A percentile compares a stretch with the other conserved stretches of the same genome.
Conservation (phyloP, 495 filamentous ascomycete genomes). For the Cenococcum geophilum region DNA sequence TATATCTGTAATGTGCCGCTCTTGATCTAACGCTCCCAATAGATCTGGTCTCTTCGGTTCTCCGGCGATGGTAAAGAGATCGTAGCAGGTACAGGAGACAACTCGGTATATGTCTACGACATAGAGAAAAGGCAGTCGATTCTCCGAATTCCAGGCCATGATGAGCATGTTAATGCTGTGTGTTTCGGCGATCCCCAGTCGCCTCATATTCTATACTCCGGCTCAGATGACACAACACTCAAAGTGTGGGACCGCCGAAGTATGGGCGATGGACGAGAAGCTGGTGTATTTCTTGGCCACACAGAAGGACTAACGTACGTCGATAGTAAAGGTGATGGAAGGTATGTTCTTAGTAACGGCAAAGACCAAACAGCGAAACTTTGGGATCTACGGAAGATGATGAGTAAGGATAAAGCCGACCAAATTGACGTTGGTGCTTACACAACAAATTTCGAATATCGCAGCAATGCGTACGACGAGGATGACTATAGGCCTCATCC, state of each 20-base stretch:
- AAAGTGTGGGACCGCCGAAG: conserved; percentile 95
- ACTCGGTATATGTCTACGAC: conserved; percentile 87
- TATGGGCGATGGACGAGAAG: conserved; percentile 79
- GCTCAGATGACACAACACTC: conserved; percentile 87
- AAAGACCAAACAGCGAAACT: conserved; percentile 98
- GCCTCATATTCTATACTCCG: conserved; percentile 93
- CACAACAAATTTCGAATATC: conserved; percentile 79
- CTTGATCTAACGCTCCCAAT: conserved; percentile 15
- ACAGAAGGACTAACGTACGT: conserved; percentile 93
- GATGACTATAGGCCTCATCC: conserved; percentile 67
- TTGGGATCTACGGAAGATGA: conserved; percentile 87
- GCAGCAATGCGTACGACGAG: conserved; percentile 63
- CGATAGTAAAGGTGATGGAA: conserved; percentile 91
- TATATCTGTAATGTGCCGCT: conserved; percentile 4
- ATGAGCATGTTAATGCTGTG: conserved; percentile 91
- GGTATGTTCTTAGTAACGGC: conserved; percentile 87
- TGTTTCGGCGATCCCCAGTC: conserved; percentile 87
- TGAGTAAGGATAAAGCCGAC: conserved; percentile 60
- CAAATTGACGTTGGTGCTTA: conserved; percentile 48
- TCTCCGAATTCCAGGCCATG: conserved; percentile 69
- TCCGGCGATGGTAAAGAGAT: conserved; percentile 89
- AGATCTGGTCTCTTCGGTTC: conserved; percentile 85
- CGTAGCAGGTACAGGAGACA: conserved; percentile 76
- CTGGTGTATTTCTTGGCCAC: conserved; percentile 89
- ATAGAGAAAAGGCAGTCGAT: conserved; percentile 70